Conservation (phyloP, 805 yeast genomes). For the Priceomyces medius region DNA sequence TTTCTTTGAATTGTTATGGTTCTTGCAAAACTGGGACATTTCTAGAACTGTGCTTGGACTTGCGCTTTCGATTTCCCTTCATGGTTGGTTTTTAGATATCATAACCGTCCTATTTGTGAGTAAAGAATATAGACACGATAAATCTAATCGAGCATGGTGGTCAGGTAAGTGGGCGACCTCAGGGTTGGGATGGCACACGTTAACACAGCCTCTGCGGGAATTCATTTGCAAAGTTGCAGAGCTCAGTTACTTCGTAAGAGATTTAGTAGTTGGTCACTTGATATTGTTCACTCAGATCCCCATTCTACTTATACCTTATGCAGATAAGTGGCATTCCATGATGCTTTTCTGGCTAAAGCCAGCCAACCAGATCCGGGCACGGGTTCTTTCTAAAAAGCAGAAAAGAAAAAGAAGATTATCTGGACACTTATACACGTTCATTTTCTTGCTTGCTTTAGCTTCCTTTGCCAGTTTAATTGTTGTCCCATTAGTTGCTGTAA, state of each 20-base stretch:
- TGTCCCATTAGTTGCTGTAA: conserved; percentile 38
- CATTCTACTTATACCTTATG: conserved; percentile 42
- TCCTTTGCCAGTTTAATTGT: conserved; percentile 33
- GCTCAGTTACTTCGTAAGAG: conserved; percentile 45
- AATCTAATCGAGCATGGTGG: conserved; percentile 52
- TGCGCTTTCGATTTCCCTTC: conserved; percentile 36
- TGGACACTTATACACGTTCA: conserved; percentile 29
- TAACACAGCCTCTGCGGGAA: conserved; percentile 49
- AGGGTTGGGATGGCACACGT: conserved; percentile 33
- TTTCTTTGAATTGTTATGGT: conserved; percentile 35
- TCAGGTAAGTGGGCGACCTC: conserved; percentile 48
- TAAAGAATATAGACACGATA: conserved; percentile 42
- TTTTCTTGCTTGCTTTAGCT: conserved; percentile 30
- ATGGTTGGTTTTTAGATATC: conserved; percentile 32
- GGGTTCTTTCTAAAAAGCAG: conserved; percentile 41
- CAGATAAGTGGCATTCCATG: conserved; percentile 48
- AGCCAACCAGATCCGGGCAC: conserved; percentile 31
- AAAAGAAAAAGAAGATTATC: conserved; percentile 35
- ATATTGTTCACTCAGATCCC: conserved; percentile 41
- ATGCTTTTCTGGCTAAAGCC: conserved; percentile 52
- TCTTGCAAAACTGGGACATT: conserved; percentile 44
- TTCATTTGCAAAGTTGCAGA: conserved; percentile 45
- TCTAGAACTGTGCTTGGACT: conserved; percentile 40
- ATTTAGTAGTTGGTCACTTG: conserved; percentile 45
- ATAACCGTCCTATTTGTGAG: conserved; percentile 33